phyloP scores from a whole-genome alignment of 352 stramenopile species.

The Globisporangium canariense region DNA sequence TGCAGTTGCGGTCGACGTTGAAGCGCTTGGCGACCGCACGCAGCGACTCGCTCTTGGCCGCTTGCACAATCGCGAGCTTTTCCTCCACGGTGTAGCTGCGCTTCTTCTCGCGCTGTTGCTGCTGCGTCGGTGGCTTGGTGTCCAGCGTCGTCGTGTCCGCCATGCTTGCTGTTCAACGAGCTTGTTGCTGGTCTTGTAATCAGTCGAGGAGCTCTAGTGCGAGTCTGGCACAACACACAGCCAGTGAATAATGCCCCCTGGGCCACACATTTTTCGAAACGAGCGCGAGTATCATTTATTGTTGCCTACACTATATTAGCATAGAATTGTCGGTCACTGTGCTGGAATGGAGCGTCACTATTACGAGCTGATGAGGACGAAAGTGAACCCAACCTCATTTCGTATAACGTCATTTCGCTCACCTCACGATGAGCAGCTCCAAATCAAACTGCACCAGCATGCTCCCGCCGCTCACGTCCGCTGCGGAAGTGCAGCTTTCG shows the following conservation, averaged over 20 bases:
- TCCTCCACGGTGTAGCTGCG: slow-evolving; percentile 75
- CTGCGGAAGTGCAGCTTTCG: slow-evolving; percentile 34
- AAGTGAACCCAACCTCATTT: too few relatives aligned
- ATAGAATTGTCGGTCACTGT: too few relatives aligned
- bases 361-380: too few relatives aligned
- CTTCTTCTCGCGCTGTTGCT: slow-evolving; percentile 39
- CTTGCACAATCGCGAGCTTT: slow-evolving; percentile 63
- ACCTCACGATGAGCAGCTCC: too few relatives aligned
- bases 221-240: neutral
- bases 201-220: neutral
- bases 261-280: neutral
- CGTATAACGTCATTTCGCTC: too few relatives aligned
- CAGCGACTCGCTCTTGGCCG: slow-evolving; percentile 49
- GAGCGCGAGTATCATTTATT: neutral
- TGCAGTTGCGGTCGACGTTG: slow-evolving; percentile 73
- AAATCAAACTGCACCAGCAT: too few relatives aligned
- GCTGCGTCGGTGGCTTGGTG: neutral
- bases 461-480: too few relatives aligned
- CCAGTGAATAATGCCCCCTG: slow-evolving; percentile 3
- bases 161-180: neutral
- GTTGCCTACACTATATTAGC: neutral
- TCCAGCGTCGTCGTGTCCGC: neutral
- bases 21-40: slow-evolving; percentile 53
- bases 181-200: neutral
- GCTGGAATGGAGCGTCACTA: too few relatives aligned